phyloP scores from a whole-genome alignment of 106 monocot genomes.

The Xerophyta viscosa region DNA sequence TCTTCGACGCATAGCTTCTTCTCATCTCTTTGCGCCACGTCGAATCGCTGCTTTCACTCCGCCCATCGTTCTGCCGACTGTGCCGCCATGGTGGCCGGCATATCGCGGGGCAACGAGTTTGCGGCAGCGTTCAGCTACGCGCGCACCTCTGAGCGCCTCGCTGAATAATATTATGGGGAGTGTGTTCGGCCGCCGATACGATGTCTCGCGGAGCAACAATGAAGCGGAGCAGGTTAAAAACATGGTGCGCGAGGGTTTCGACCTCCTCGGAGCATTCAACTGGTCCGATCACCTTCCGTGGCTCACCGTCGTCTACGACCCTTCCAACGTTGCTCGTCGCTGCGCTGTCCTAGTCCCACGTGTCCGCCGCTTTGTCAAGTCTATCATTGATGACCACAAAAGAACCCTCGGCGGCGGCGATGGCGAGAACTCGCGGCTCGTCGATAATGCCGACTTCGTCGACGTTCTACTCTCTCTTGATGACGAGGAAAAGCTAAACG shows the following conservation, averaged over 20 bases:
- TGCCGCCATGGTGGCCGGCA: conserved; percentile 23
- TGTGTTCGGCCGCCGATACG: conserved; percentile 68
- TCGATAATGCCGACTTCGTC: conserved; percentile 66
- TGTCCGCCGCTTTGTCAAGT: conserved; percentile 36
- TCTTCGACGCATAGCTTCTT: conserved; percentile 66
- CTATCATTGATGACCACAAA: conserved; percentile 62
- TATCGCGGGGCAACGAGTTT: conserved; percentile 7
- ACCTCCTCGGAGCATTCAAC: conserved; percentile 83
- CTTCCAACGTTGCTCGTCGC: conserved; percentile 20
- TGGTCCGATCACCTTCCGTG: conserved; percentile 89
- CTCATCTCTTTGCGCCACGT: conserved; percentile 75
- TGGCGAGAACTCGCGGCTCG: neutral
- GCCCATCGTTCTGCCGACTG: conserved; percentile 44
- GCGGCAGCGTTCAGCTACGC: conserved; percentile 44
- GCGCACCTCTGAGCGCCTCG: conserved; percentile 62
- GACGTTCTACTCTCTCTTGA: conserved; percentile 63
- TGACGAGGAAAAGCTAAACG: conserved; percentile 47
- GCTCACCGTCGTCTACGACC: conserved; percentile 55
- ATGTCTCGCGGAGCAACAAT: neutral
- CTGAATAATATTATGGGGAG: conserved; percentile 85
- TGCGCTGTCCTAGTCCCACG: conserved; percentile 71
- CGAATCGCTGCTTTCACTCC: conserved; percentile 70
- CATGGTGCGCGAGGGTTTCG: conserved; percentile 82
- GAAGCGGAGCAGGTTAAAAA: conserved; percentile 18
- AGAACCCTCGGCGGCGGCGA: neutral